These are phyloP conservation scores for Paraphaeosphaeria sporulosa DNA, from an alignment of 2,329 filamentous ascomycete species.

Conservation along the genomic window DNA sequence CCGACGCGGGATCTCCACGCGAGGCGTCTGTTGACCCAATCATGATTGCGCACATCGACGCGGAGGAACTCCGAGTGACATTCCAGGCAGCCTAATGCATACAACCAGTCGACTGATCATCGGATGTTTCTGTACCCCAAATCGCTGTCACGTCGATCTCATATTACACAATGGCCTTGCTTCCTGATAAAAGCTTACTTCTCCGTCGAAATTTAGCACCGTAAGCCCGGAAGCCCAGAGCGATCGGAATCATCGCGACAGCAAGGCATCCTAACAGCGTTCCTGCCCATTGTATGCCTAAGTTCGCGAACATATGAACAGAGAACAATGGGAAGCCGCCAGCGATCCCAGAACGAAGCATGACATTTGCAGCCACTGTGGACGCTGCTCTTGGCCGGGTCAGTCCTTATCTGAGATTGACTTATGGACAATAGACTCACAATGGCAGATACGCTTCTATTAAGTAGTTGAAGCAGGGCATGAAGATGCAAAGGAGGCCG, in stretches of 20 bases:
- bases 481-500: neutral
- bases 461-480: neutral
- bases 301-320: neutral
- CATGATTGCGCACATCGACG: neutral
- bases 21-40: neutral
- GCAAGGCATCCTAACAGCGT: neutral
- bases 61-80: neutral
- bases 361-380: neutral
- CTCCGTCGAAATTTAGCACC: neutral
- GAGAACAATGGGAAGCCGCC: neutral
- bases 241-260: neutral
- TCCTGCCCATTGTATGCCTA: neutral
- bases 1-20: neutral
- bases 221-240: neutral
- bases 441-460: neutral
- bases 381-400: neutral
- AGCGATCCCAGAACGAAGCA: neutral
- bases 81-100: neutral
- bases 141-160: neutral
- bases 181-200: neutral
- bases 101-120: neutral
- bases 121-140: neutral
- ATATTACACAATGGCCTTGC: neutral
- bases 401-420: neutral
- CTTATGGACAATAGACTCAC: neutral